These are phyloP conservation scores for Sutorius eximius DNA, from an alignment of 1,284 basidiomycete species.

Conservation along the genomic window DNA sequence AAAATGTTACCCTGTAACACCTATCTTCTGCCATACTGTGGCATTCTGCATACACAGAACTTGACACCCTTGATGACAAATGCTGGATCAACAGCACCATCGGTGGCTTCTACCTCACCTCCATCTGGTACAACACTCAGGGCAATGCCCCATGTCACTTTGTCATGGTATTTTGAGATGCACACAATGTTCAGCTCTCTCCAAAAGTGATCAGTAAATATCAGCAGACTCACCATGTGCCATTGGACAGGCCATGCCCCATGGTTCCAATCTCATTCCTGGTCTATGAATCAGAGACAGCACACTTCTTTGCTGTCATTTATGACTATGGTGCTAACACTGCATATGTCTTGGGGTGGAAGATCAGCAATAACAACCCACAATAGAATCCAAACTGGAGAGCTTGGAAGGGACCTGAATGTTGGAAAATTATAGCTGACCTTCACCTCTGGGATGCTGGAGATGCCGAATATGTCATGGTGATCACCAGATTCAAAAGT, in stretches of 20 bases:
- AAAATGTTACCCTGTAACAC: too few relatives aligned
- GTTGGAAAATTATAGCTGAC: constrained; percentile 3
- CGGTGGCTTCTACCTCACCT: neutral
- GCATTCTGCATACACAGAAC: neutral
- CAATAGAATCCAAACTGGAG: constrained; percentile 3
- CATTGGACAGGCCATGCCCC: neutral
- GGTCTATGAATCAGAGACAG: neutral
- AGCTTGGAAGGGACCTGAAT: constrained; percentile 1
- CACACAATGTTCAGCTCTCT: neutral
- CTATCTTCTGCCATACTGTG: neutral
- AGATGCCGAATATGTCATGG: neutral
- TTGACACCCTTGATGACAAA: neutral
- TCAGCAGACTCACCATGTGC: neutral
- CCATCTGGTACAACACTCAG: neutral
- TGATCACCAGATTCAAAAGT: neutral
- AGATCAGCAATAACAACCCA: neutral
- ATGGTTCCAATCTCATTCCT: neutral
- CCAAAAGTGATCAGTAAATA: neutral
- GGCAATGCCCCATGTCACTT: neutral
- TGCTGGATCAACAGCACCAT: constrained; percentile 1
- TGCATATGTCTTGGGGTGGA: constrained; percentile 6
- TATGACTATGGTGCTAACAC: constrained; percentile 4
- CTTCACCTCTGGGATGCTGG: constrained; percentile 8
- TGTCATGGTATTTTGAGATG: neutral
- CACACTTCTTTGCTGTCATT: constrained; percentile 9